Percentiles rank a stretch among this genome's conserved stretches.
Conservation (phyloP, 2,329 filamentous ascomycete genomes). For the Epichloe brachyelytri region DNA sequence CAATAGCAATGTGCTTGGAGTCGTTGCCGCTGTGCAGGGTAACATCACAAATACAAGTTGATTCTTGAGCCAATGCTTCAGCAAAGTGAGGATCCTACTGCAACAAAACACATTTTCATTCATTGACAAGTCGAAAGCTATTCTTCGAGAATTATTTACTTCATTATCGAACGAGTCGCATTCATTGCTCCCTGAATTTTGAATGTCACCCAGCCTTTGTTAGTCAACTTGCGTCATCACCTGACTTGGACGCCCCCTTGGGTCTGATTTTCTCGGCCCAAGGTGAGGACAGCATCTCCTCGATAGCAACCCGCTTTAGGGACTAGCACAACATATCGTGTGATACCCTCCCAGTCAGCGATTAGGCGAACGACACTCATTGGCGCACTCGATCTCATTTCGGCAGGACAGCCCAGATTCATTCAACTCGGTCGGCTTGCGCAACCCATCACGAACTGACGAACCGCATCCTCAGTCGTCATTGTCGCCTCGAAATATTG, state of each 20-base stretch:
- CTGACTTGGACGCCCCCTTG: slow-evolving; percentile 4
- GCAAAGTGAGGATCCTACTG: too few species aligned
- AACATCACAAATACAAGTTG: neutral
- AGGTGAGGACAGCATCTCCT: neutral
- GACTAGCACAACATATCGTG: neutral
- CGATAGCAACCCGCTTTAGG: neutral
- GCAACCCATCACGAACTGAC: neutral
- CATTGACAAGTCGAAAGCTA: too few species aligned
- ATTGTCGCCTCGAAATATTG: neutral
- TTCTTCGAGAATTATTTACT: too few species aligned
- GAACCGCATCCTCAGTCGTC: slow-evolving; percentile 1
- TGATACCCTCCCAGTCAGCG: neutral
- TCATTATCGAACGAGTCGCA: too few species aligned
- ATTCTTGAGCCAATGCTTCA: too few species aligned
- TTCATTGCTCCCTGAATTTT: too few species aligned
- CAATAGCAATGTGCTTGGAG: too few species aligned
- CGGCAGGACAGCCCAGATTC: neutral
- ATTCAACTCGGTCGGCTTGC: neutral
- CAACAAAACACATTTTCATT: too few species aligned
- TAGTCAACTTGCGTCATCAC: slow-evolving; percentile 2
- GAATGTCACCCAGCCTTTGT: too few species aligned
- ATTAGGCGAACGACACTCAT: neutral
- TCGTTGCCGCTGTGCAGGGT: neutral
- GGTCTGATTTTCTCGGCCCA: neutral
- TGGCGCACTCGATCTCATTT: neutral